Evolutionary conservation across 257 asterid species (phyloP), one percentile per base, ranked within the genome.

Genomic region (Solanum paucissectum): DNA sequence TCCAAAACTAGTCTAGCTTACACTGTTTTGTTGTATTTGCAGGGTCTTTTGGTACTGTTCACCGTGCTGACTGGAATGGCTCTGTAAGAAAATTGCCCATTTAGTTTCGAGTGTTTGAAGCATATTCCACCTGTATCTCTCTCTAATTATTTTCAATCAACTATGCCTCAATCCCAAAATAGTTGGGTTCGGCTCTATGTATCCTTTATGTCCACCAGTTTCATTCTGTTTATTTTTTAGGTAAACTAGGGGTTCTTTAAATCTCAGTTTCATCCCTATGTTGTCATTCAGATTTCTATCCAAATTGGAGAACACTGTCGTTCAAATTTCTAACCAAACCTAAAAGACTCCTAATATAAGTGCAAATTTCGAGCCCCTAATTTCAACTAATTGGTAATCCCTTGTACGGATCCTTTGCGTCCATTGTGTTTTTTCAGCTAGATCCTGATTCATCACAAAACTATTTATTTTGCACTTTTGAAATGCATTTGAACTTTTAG

Each of bases 11-110:
- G 18, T 42, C 64, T 77, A 90, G 87, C 33, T 89, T 79, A 83
- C 83, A 82, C 87, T 83, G 9, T 37, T 75, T 34, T 66, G 72
- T 87, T 89, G 60, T 73, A 64, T 87, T 87, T 90, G 91, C 93
- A 97, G 99, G 99, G 88, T 97, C 99, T 79, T 97, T 97, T 92
- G 99, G 99, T 83, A 95, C 93, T 6, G 99, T 97, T 71, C 98
- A 95, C 87, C 99, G 98, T 89, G 99, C 98, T 91, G 99, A 95
- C 88, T 97, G 99, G 99, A 95, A 97, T 92, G 99, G 96, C 87
- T 94, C 94, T 86, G 99, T 97, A 95, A 94, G 99, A 89, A 83
- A 86, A 88, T 83, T 83, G 21, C 84, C 88, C 88, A 69, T 89
- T 34, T 76, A 77, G 55, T 36, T 87, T 74, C 88, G 83, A 37